Percentiles rank a stretch among this genome's conserved stretches.
Conservation (phyloP, 2,329 filamentous ascomycete species). For the Venturia pyrina region DNA sequence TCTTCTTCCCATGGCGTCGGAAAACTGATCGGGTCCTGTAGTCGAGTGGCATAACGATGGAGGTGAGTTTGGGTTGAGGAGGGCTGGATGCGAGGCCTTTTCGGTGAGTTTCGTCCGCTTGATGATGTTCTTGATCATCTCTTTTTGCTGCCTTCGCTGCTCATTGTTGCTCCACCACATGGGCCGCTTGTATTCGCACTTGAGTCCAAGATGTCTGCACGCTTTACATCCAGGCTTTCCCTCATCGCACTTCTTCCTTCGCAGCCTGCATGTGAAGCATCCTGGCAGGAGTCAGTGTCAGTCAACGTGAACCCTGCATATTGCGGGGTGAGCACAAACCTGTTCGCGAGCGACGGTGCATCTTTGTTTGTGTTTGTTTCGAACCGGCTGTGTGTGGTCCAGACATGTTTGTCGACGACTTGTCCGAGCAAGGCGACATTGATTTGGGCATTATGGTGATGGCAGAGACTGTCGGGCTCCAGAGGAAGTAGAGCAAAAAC, state of each 20-base stretch:
- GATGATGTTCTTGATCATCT: conserved; percentile 93
- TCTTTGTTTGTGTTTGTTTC: conserved; percentile 58
- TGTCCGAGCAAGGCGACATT: conserved; percentile 21
- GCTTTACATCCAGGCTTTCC: conserved; percentile 53
- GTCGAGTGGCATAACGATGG: conserved; percentile 73
- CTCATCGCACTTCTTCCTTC: conserved; percentile 62
- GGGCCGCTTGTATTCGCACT: conserved; percentile 93
- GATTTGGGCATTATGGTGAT: conserved; percentile 2
- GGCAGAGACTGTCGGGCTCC: neutral
- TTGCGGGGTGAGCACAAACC: conserved; percentile 49
- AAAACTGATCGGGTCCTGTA: conserved; percentile 70
- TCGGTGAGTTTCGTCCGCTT: conserved; percentile 92
- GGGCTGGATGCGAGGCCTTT: conserved; percentile 51
- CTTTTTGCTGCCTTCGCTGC: conserved; percentile 75
- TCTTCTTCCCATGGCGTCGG: conserved; percentile 61
- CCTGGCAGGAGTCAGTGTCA: conserved; percentile 39
- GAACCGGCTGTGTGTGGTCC: conserved; percentile 43
- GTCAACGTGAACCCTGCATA: conserved; percentile 14
- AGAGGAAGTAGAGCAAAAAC: neutral
- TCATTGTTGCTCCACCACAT: conserved; percentile 97
- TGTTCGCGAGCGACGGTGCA: conserved; percentile 90
- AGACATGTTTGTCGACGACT: conserved; percentile 35
- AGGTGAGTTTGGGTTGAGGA: conserved; percentile 50
- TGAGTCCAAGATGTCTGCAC: conserved; percentile 63
- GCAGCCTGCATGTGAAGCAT: conserved; percentile 57